Conservation (phyloP, 805 yeast genomes). For the Candida easanensis region DNA sequence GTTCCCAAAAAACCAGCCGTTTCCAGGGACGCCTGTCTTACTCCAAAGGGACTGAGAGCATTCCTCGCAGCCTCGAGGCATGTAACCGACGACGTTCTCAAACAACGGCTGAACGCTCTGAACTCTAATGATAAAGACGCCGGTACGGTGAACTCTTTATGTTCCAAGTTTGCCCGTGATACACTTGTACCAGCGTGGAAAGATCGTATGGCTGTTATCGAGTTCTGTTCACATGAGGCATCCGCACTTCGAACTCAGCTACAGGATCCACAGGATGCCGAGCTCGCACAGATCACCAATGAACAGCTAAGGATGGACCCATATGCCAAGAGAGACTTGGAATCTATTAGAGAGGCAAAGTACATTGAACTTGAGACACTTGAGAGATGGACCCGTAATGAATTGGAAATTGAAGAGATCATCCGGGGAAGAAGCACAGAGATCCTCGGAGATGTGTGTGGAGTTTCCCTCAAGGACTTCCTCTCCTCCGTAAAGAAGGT, state of each 20-base stretch:
- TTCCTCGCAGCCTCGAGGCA: constrained; percentile 37
- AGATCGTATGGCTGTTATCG: constrained; percentile 37
- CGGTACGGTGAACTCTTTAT: constrained; percentile 16
- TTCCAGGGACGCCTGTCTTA: constrained; percentile 30
- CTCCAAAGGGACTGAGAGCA: constrained; percentile 33
- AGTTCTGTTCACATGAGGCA: constrained; percentile 41
- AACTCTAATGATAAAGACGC: constrained; percentile 17
- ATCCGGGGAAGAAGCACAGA: constrained; percentile 13
- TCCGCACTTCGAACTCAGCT: constrained; percentile 22
- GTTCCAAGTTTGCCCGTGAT: constrained; percentile 34
- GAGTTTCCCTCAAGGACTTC: background rate
- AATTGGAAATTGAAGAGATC: constrained; percentile 36
- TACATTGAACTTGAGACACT: constrained; percentile 29
- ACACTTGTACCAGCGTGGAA: constrained; percentile 48
- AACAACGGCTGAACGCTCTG: constrained; percentile 41
- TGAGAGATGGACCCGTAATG: constrained; percentile 38
- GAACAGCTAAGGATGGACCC: constrained; percentile 41
- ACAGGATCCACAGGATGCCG: background rate
- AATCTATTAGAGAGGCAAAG: constrained; percentile 30
- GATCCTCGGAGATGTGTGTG: constrained; percentile 11
- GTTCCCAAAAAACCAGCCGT: constrained; percentile 26
- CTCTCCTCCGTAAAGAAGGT: background rate
- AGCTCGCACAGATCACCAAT: constrained; percentile 9
- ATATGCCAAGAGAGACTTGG: constrained; percentile 42
- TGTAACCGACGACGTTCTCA: constrained; percentile 44